Evolutionary conservation across 1,284 basidiomycete species (phyloP), one percentile per base, ranked within the genome.

Genomic region (Ganoderma lucidum): DNA sequence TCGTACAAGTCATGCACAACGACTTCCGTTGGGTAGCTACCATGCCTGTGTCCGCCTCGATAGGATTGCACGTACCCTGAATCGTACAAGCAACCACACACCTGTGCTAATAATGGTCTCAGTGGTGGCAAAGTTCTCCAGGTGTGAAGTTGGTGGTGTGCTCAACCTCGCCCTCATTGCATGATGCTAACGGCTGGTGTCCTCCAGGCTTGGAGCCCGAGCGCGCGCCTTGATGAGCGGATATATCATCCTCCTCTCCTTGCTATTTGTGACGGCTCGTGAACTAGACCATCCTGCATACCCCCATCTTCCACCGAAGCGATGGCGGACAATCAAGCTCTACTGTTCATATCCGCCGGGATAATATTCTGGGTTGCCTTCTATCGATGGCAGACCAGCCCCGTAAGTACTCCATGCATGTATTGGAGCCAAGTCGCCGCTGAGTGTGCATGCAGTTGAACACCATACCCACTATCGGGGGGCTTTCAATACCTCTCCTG

Each of bases 381-480:
- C 15, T 56, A 32, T 30, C 28, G 55, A 35, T 56, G 55, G 55
- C 28, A 35, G 15, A 56, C 32, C 30, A 56, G 35, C 19, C 55
- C 55, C 6, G 55, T 56, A 14, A 56, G 55, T 56, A 10, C 28
- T 41, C 15, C 39, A 23, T 23, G 32, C 55, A 35, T 10, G 6
- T 28, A 62, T 6, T 39, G 23, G 15, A 39, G 10, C 28, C 6
- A 32, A 8, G 14, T 6, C 9, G 55, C 30, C 12, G 32, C 55
- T 56, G 32, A 56, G 32, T 35, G 32, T 17, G 30, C 55, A 32
- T 41, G n/a, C 37, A 64, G 68, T 62, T 71, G 14, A 32, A 59
- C 17, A 12, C 32, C 28, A 78, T 80, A 10, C 79, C 79, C 3
- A 76, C 76, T 12, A 55, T 79, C 17, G 78, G 77, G 3, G 59